Evolutionary conservation across 192 early-diverging fungal species (phyloP).

Genomic region (Entophlyctis helioformis): DNA sequence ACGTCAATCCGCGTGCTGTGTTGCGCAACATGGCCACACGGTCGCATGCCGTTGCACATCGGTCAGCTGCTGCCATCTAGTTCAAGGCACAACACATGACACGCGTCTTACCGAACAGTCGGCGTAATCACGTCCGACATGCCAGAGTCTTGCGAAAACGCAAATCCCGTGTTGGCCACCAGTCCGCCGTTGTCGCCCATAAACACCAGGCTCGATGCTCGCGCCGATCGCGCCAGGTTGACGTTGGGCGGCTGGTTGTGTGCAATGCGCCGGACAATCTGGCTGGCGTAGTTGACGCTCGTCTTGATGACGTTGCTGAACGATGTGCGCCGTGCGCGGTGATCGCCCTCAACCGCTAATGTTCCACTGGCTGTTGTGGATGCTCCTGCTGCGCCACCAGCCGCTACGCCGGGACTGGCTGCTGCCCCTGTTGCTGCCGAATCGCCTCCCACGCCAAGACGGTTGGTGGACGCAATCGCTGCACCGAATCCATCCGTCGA

Average conservation of each 20-base stretch:
- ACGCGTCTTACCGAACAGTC: too few species aligned
- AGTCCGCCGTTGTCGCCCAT: conserved; percentile 28
- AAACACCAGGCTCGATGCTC: conserved; percentile 25
- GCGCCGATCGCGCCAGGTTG: not conserved
- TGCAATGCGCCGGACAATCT: not conserved
- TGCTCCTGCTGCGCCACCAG: not conserved
- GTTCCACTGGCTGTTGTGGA: not conserved
- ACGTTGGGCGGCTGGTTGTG: not conserved
- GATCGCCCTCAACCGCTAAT: not conserved
- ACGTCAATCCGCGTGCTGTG: too few species aligned
- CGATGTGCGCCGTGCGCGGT: not conserved
- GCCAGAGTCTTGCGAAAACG: conserved; percentile 39
- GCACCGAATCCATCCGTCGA: too few species aligned
- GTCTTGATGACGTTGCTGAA: conserved; percentile 2
- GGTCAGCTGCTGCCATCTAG: too few species aligned
- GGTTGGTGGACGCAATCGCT: too few species aligned
- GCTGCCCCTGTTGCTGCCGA: too few species aligned
- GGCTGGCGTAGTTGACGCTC: conserved; percentile 2
- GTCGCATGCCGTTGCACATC: too few species aligned
- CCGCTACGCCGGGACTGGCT: too few species aligned
- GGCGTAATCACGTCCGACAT: conserved; percentile 40
- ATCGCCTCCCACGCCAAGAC: too few species aligned
- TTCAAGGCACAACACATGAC: too few species aligned
- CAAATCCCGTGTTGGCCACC: conserved; percentile 22
- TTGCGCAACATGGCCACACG: too few species aligned